Conservation (phyloP, 2,329 filamentous ascomycete species). For the Rhexocercosporidium sp. region DNA sequence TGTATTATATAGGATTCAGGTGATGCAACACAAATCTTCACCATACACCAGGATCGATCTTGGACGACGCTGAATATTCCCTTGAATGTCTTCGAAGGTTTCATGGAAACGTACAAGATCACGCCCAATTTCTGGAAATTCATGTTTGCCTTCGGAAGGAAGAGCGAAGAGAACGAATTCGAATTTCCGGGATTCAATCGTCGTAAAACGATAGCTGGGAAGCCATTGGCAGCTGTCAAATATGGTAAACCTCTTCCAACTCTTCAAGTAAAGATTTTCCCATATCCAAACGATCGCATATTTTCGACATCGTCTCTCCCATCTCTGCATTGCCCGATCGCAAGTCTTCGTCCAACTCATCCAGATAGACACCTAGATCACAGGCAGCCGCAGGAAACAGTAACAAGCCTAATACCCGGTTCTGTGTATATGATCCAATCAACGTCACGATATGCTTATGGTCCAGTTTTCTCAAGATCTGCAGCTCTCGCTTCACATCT, state of each 20-base stretch:
- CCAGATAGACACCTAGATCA: slow-evolving; percentile 2
- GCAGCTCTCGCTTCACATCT: slow-evolving; percentile 7
- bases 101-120: slow-evolving; percentile 23
- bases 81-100: slow-evolving; percentile 19
- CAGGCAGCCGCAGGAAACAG: neutral
- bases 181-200: slow-evolving; percentile 27
- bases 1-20: slow-evolving; percentile 12
- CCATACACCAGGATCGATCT: slow-evolving; percentile 24
- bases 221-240: neutral
- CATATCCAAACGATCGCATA: neutral
- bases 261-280: no score
- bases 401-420: neutral
- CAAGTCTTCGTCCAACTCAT: slow-evolving; percentile 1
- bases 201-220: neutral
- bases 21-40: slow-evolving; percentile 26
- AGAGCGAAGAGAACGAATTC: slow-evolving; percentile 32
- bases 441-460: slow-evolving; percentile 1
- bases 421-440: slow-evolving; percentile 1
- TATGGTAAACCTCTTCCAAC: neutral
- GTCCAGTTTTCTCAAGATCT: slow-evolving; percentile 1
- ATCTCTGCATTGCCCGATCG: neutral
- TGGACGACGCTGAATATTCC: slow-evolving; percentile 30
- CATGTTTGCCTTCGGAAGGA: slow-evolving; percentile 33
- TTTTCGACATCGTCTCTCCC: neutral
- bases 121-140: slow-evolving; percentile 30